Conservation (phyloP, 352 stramenopile species). For the Phytopythium montanum region DNA sequence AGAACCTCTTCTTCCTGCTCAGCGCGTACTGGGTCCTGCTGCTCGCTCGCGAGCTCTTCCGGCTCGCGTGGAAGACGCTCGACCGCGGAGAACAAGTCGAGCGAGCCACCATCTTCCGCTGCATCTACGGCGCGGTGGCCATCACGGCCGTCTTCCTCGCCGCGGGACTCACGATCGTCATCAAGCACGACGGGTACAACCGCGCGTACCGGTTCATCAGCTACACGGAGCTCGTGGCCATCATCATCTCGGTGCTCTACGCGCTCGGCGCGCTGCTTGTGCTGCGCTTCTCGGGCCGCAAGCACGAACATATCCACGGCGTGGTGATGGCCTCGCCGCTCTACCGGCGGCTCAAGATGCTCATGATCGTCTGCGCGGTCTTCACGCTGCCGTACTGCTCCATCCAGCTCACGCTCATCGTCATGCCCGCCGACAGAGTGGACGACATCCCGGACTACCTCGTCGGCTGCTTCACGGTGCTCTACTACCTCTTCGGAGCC, state of each 20-base stretch:
- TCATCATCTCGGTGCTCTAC: slow-evolving; percentile 53
- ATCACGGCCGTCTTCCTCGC: slow-evolving; percentile 34
- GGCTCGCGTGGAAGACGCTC: slow-evolving; percentile 51
- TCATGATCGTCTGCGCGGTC: slow-evolving; percentile 57
- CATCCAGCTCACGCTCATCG: slow-evolving; percentile 45
- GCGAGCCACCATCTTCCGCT: slow-evolving; percentile 45
- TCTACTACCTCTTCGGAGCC: slow-evolving; percentile 64
- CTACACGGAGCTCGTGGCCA: slow-evolving; percentile 37
- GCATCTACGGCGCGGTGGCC: slow-evolving; percentile 27
- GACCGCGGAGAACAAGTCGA: slow-evolving; percentile 47
- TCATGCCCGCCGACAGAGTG: slow-evolving; percentile 30
- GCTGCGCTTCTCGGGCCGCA: slow-evolving; percentile 41
- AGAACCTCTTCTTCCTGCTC: slow-evolving; percentile 65
- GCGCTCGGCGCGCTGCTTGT: slow-evolving; percentile 33
- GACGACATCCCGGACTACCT: slow-evolving; percentile 52
- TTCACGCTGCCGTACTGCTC: slow-evolving; percentile 69
- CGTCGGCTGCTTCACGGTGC: slow-evolving; percentile 48
- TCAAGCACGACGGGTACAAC: slow-evolving; percentile 50
- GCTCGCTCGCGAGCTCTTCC: slow-evolving; percentile 51
- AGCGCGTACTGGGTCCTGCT: slow-evolving; percentile 70
- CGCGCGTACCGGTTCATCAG: slow-evolving; percentile 45
- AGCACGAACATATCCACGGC: slow-evolving; percentile 70
- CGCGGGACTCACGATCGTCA: slow-evolving; percentile 31
- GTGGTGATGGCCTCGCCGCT: slow-evolving; percentile 63
- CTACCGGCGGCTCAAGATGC: slow-evolving; percentile 60